These are phyloP conservation scores for Apiospora hydei DNA, from an alignment of 2,329 filamentous ascomycete genomes.

Conservation along the genomic window DNA sequence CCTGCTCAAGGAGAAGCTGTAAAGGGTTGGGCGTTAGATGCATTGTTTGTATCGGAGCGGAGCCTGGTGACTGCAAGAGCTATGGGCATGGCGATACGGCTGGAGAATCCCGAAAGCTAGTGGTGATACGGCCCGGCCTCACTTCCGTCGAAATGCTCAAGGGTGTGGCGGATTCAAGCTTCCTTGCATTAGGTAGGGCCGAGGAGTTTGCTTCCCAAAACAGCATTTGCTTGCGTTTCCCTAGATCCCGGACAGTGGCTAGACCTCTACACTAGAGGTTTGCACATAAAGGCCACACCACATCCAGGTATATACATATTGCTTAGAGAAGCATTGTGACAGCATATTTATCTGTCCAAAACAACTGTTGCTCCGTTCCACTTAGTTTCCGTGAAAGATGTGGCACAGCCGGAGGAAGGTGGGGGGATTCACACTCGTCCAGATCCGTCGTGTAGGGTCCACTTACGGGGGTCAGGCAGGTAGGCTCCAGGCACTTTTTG, in stretches of 20 bases:
- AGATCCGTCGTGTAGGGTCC: neutral
- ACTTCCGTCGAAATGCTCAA: neutral
- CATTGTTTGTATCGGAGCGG: neutral
- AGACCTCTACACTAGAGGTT: neutral
- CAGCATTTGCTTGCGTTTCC: conserved; percentile 5
- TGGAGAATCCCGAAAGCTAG: neutral
- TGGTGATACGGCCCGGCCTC: neutral
- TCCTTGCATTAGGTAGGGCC: neutral
- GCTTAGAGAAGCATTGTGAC: neutral
- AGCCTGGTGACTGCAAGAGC: neutral
- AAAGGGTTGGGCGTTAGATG: conserved; percentile 35
- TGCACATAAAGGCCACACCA: neutral
- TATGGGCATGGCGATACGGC: neutral
- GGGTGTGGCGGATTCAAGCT: neutral
- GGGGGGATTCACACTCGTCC: neutral
- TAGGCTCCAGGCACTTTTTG: neutral
- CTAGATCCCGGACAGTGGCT: neutral
- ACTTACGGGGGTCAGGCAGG: neutral
- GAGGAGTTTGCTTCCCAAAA: neutral
- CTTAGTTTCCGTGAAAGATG: neutral
- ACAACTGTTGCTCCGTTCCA: neutral
- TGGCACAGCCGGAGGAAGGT: neutral
- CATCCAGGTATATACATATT: neutral
- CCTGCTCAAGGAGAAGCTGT: conserved; percentile 80
- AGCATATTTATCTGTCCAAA: neutral